Evolutionary conservation across 2,329 filamentous ascomycete species (phyloP).

Genomic region (Ceratocystis harringtonii): DNA sequence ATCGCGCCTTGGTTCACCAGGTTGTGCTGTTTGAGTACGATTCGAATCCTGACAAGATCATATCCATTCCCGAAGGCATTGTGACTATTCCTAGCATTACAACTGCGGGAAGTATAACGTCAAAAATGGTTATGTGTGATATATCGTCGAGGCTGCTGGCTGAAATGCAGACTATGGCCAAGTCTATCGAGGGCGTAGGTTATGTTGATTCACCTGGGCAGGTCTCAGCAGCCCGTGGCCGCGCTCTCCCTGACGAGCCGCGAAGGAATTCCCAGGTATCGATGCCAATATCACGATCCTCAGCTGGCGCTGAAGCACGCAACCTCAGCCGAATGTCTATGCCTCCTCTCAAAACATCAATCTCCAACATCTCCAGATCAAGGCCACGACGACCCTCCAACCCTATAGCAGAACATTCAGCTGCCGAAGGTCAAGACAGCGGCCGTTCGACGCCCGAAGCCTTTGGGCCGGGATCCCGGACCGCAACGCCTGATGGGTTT

Average conservation of each 20-base stretch:
- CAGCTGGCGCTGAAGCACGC: slow-evolving; percentile 39
- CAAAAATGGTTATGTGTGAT: slow-evolving; percentile 63
- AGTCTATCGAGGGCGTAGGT: slow-evolving; percentile 55
- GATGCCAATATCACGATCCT: slow-evolving; percentile 33
- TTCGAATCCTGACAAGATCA: slow-evolving; percentile 31
- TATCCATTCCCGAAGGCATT: slow-evolving; percentile 51
- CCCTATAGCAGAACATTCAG: slow-evolving; percentile 25
- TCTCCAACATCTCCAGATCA: neutral
- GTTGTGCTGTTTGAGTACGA: slow-evolving; percentile 66
- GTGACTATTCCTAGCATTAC: slow-evolving; percentile 53
- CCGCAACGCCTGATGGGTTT: slow-evolving; percentile 30
- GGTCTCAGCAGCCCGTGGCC: slow-evolving; percentile 23
- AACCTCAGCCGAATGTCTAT: slow-evolving; percentile 63
- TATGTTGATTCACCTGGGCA: slow-evolving; percentile 63
- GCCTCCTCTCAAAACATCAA: slow-evolving; percentile 45
- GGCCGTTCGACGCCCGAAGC: slow-evolving; percentile 31
- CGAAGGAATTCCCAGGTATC: slow-evolving; percentile 44
- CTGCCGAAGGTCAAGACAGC: slow-evolving; percentile 24
- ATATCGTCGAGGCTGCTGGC: slow-evolving; percentile 58
- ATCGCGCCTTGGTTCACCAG: slow-evolving; percentile 62
- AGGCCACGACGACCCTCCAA: slow-evolving; percentile 33
- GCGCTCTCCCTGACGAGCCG: slow-evolving; percentile 22
- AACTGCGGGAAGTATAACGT: slow-evolving; percentile 47
- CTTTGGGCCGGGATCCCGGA: slow-evolving; percentile 22
- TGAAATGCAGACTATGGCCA: slow-evolving; percentile 61